Conservation (phyloP, 306 rosid genomes). For the Vigna nakashimae region DNA sequence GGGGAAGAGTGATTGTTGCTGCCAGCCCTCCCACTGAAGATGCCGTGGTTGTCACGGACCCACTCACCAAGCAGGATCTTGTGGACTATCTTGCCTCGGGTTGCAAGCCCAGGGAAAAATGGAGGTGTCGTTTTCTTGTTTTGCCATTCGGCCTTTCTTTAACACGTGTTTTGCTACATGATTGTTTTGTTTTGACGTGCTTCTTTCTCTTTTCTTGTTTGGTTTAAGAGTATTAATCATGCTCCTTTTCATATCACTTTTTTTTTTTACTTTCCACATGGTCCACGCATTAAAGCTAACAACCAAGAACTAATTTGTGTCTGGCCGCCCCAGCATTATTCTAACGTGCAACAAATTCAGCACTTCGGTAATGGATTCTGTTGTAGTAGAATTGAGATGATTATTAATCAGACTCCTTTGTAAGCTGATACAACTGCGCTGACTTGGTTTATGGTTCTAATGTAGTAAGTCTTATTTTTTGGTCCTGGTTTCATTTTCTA, state of each 20-base stretch:
- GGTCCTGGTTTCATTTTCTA: neutral
- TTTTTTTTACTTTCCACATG: no score
- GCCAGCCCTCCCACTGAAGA: slow-evolving; percentile 98
- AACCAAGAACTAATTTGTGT: no score
- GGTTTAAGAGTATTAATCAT: neutral
- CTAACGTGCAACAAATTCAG: no score
- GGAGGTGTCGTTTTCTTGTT: slow-evolving; percentile 61
- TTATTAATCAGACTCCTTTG: no score
- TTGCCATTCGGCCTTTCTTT: neutral
- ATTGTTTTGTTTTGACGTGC: neutral
- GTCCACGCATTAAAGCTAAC: no score
- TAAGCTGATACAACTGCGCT: neutral
- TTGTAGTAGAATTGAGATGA: neutral
- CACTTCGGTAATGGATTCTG: neutral
- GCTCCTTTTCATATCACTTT: neutral
- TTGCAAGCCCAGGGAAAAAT: slow-evolving; percentile 75
- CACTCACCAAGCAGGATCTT: slow-evolving; percentile 84
- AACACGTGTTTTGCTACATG: neutral
- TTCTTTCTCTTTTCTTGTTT: neutral
- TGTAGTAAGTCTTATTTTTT: neutral
- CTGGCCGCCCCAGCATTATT: no score
- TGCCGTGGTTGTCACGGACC: slow-evolving; percentile 71
- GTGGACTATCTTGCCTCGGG: slow-evolving; percentile 82
- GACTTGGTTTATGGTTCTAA: neutral
- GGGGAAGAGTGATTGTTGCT: slow-evolving; percentile 62